These are phyloP conservation scores for Mrakia gelida DNA, from an alignment of 768 basidiomycete species.

Conservation along the genomic window DNA sequence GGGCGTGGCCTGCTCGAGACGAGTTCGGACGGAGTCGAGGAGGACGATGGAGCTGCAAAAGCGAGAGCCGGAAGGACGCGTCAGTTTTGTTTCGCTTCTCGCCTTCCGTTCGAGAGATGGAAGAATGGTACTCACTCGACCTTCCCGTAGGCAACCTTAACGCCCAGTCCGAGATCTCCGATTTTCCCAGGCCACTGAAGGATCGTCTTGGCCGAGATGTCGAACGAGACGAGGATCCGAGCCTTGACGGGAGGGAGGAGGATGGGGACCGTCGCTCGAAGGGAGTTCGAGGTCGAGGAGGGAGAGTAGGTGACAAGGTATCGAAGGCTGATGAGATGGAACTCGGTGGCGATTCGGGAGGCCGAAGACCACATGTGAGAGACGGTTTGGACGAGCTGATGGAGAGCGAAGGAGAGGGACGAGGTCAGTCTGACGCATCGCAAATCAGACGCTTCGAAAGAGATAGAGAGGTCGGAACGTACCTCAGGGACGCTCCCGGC, in stretches of 20 bases:
- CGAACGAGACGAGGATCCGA: conserved; percentile 36
- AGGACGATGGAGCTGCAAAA: neutral
- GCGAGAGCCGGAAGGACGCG: neutral
- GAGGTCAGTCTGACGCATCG: neutral
- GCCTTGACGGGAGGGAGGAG: conserved; percentile 27
- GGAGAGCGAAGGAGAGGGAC: neutral
- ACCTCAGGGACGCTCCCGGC: conserved; percentile 19
- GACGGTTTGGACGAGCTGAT: conserved; percentile 38
- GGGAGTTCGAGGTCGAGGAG: neutral
- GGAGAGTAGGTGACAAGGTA: conserved; percentile 35
- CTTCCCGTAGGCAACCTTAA: conserved; percentile 36
- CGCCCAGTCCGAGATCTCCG: conserved; percentile 31
- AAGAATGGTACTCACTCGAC: conserved; percentile 29
- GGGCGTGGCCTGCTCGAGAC: neutral
- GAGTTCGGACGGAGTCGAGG: neutral
- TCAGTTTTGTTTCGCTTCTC: neutral
- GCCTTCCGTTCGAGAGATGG: too few relatives aligned
- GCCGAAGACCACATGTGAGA: conserved; percentile 38
- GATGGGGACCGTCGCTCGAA: neutral
- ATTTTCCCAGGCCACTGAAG: conserved; percentile 36
- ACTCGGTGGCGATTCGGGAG: conserved; percentile 38
- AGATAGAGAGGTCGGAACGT: neutral
- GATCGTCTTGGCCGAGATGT: conserved; percentile 29
- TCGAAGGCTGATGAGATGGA: conserved; percentile 36
- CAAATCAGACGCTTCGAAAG: conserved; percentile 11